phyloP scores from a whole-genome alignment of 2,329 filamentous ascomycete genomes.

The Alternaria postmessia region DNA sequence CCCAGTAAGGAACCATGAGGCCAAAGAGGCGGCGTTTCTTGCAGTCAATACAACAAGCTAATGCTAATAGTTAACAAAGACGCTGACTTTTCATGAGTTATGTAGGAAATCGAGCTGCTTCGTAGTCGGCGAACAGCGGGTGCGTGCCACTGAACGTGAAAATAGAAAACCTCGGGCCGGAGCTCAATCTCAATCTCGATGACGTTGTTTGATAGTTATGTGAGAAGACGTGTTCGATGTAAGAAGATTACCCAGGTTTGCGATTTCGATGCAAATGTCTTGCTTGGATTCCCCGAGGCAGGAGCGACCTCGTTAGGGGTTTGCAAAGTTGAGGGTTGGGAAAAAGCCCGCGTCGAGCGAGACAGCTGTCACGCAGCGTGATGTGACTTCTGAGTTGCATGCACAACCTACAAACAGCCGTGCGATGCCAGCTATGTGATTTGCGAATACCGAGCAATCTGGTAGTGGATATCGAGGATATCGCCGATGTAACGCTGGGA shows the following conservation, averaged over 20 bases:
- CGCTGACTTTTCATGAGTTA: background rate
- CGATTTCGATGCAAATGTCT: background rate
- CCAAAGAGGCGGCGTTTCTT: background rate
- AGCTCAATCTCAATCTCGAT: background rate
- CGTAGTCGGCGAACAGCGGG: background rate
- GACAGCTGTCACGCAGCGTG: background rate
- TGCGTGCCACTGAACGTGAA: background rate
- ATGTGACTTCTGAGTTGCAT: background rate
- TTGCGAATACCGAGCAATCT: background rate
- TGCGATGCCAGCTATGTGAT: background rate
- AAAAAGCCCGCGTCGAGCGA: background rate
- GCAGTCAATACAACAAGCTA: background rate
- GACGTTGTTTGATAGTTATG: background rate
- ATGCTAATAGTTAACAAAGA: background rate
- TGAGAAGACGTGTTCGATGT: background rate
- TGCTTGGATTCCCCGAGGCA: background rate
- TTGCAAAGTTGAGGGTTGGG: background rate
- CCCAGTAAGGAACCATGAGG: background rate
- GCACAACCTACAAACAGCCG: background rate
- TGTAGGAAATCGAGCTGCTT: background rate
- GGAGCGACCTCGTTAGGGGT: background rate
- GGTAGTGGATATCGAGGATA: background rate
- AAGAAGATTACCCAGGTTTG: background rate
- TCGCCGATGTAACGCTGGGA: background rate
- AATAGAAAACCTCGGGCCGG: background rate